Evolutionary conservation across 345 rosid species (phyloP), one percentile per base, ranked within the genome.

Genomic region (Bretschneidera sinensis): DNA sequence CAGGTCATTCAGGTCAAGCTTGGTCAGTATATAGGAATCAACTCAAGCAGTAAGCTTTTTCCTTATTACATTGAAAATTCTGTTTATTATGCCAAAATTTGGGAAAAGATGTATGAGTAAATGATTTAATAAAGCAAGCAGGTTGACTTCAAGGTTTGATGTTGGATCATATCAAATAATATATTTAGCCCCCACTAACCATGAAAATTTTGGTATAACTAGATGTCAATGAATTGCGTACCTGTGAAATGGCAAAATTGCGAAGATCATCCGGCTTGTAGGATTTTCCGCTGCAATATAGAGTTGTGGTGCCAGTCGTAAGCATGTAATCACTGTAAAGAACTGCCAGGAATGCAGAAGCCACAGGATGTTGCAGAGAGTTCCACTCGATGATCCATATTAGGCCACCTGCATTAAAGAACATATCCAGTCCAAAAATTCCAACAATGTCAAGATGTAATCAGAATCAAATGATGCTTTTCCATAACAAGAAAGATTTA

Each of bases 251-350:
- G 3, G 92, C 81, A 21, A 92, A 92, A 23, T 71, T 74, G 47
- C 90, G 83, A 63, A 92, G 98, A 62, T 87, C 78, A 5, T 79
- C 74, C 24, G 98, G 79, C 60, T 61, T 61, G 59, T 68, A 89
- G 17, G 79, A 73, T 48, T 61, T 35, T 21, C 82, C 87, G 55
- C 73, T 61, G 59, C 98, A 92, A 39, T 81, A 76, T 21, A 92
- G 17, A 24, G 61, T 63, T 28, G 66, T 60, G 5, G 88, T 77
- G 51, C 71, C 62, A 0, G 97, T 77, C 7, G 86, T 60, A 35
- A 81, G 78, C 95, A 92, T 82, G 81, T 92, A 92, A 58, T 89
- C 92, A 45, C 96, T 81, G 69, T 80, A 89, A 62, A 92, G 76
- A 51, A 86, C 20, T 9, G 98, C 92, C 71, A 92, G 77, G 58